Evolutionary conservation across 306 rosid genomes (phyloP).

Genomic region (Citrullus amarus): DNA sequence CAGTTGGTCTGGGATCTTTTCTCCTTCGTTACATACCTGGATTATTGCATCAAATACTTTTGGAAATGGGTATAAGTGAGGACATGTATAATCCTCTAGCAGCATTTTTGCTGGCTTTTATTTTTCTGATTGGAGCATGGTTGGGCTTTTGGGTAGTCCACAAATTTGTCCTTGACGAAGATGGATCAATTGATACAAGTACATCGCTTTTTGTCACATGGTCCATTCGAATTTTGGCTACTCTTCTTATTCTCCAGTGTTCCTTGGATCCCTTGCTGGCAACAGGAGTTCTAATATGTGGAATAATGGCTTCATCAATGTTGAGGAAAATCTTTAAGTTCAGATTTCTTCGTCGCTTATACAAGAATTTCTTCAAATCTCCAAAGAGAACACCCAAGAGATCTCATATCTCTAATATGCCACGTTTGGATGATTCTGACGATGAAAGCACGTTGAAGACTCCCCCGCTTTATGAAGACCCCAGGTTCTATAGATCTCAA

Average conservation of each 20-base stretch:
- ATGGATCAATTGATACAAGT: constrained; percentile 67
- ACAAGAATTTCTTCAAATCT: constrained; percentile 43
- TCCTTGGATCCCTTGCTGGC: constrained; percentile 69
- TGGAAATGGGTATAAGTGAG: constrained; percentile 62
- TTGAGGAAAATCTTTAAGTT: constrained; percentile 37
- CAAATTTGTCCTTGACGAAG: constrained; percentile 68
- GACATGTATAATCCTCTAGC: constrained; percentile 94
- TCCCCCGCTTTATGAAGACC: constrained; percentile 25
- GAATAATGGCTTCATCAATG: constrained; percentile 25
- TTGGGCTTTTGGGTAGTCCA: constrained; percentile 85
- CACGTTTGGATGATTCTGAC: constrained; percentile 33
- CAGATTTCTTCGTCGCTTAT: constrained; percentile 44
- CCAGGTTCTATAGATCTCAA: constrained; percentile 18
- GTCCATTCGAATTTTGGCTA: constrained; percentile 61
- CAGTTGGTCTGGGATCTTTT: constrained; percentile 70
- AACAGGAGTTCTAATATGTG: constrained; percentile 42
- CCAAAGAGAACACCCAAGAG: constrained; percentile 39
- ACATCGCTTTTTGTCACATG: constrained; percentile 71
- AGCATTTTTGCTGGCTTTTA: constrained; percentile 63
- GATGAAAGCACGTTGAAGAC: constrained; percentile 24
- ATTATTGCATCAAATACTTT: constrained; percentile 42
- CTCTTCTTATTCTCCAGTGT: constrained; percentile 64
- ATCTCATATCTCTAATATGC: constrained; percentile 33
- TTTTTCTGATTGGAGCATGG: constrained; percentile 81
- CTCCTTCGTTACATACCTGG: constrained; percentile 68